Conservation (phyloP, 2,329 filamentous ascomycete genomes). For the Fusarium illudens region DNA sequence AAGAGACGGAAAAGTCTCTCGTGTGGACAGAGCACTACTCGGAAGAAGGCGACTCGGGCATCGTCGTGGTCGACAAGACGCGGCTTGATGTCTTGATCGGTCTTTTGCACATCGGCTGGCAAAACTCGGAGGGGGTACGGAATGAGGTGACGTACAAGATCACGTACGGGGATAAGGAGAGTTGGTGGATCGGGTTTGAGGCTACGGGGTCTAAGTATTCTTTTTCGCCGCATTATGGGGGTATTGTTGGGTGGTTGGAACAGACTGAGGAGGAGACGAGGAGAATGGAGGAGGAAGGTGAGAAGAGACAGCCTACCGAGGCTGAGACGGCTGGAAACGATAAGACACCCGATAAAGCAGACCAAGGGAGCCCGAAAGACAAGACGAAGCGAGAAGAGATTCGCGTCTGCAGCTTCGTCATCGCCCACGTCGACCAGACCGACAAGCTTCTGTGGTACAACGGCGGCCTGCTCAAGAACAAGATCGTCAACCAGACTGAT, state of each 20-base stretch:
- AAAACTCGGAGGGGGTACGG: constrained; percentile 52
- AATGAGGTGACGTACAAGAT: constrained; percentile 52
- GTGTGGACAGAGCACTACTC: constrained; percentile 52
- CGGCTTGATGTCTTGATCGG: constrained; percentile 49
- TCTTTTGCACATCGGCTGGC: constrained; percentile 55
- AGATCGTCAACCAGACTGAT: constrained; percentile 41
- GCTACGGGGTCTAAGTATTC: constrained; percentile 49
- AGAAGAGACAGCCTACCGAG: background rate
- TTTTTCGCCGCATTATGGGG: constrained; percentile 53
- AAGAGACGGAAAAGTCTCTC: constrained; percentile 45
- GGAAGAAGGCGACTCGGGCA: constrained; percentile 54
- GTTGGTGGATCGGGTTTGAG: constrained; percentile 56
- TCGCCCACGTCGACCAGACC: constrained; percentile 53
- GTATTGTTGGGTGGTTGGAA: constrained; percentile 49
- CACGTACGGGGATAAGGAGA: constrained; percentile 57
- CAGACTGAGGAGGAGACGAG: constrained; percentile 1
- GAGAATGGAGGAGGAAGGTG: background rate
- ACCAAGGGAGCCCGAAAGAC: background rate
- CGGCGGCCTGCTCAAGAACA: constrained; percentile 54
- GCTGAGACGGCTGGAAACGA: background rate
- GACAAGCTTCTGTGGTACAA: constrained; percentile 54
- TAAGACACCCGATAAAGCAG: background rate
- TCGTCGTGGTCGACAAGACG: constrained; percentile 53
- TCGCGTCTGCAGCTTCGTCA: constrained; percentile 52
- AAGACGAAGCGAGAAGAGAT: constrained; percentile 14